Percentiles rank a stretch among this genome's conserved stretches.
Conservation (phyloP, 331 rosid genomes). For the Cydonia oblonga region DNA sequence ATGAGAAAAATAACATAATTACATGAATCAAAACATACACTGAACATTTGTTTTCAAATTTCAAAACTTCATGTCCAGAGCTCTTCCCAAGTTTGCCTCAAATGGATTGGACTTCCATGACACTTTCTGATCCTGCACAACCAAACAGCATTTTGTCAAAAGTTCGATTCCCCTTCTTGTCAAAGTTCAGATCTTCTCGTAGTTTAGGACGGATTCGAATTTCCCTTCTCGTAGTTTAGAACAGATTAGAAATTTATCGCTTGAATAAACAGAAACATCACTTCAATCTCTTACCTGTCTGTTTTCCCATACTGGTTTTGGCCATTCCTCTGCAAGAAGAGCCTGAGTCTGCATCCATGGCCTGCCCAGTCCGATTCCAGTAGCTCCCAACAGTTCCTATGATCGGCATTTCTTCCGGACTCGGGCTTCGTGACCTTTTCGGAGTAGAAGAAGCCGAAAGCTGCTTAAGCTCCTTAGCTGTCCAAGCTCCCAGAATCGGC, state of each 20-base stretch:
- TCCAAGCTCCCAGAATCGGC: slow-evolving; percentile 56
- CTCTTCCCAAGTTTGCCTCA: slow-evolving; percentile 26
- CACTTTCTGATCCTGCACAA: slow-evolving; percentile 27
- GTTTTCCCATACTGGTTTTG: not conserved
- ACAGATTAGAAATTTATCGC: not conserved
- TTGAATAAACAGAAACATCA: not conserved
- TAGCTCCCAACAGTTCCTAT: slow-evolving; percentile 78
- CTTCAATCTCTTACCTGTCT: not conserved
- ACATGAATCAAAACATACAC: not conserved
- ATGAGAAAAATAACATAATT: not conserved
- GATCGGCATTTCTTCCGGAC: slow-evolving; percentile 38
- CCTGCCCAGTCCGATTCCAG: slow-evolving; percentile 53
- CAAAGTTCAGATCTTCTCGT: no score
- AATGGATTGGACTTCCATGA: slow-evolving; percentile 24
- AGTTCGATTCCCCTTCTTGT: not conserved
- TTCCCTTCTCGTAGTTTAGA: no score
- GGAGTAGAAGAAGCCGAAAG: slow-evolving; percentile 25
- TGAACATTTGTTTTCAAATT: no score
- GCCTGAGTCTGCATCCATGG: no score
- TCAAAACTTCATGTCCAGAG: not conserved
- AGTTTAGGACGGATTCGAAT: no score
- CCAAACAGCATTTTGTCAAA: not conserved
- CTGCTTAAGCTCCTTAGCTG: slow-evolving; percentile 33
- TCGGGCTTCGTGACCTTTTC: slow-evolving; percentile 28
- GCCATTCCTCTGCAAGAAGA: slow-evolving; percentile 10